A percentile compares a stretch with the other conserved stretches of the same genome.
Conservation (phyloP, 352 stramenopile genomes). For the Elongisporangium anandrum region DNA sequence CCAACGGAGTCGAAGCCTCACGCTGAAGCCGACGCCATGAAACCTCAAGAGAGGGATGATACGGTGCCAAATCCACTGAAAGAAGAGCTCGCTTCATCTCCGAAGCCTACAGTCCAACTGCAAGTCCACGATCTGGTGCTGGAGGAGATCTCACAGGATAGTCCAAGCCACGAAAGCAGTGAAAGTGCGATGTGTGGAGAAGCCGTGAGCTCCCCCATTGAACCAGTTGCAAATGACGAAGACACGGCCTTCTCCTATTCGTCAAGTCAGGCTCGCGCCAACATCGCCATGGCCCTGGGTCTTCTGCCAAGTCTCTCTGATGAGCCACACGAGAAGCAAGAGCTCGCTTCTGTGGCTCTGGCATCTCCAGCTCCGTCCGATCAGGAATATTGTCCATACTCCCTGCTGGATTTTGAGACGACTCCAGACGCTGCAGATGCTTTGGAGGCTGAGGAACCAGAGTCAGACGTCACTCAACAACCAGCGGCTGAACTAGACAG, state of each 20-base stretch:
- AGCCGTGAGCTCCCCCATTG: background rate
- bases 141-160: background rate
- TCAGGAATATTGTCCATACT: background rate
- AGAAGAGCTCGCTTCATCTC: background rate
- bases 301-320: slow-evolving; percentile 11
- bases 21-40: background rate
- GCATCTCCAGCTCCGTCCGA: background rate
- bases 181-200: background rate
- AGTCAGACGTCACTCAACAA: background rate
- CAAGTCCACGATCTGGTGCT: background rate
- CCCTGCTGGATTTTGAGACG: background rate
- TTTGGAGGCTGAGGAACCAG: background rate
- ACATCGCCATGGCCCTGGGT: slow-evolving; percentile 22
- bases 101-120: background rate
- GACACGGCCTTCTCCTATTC: slow-evolving; percentile 12
- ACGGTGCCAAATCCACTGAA: too few relatives aligned
- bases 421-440: too few relatives aligned
- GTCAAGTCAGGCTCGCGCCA: slow-evolving; percentile 13
- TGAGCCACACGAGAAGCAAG: background rate
- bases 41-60: too few relatives aligned
- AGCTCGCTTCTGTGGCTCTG: background rate
- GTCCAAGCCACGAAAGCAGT: background rate
- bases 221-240: slow-evolving; percentile 13
- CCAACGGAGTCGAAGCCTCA: background rate
- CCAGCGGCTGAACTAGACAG: background rate